These are phyloP conservation scores for Coriolopsis trogii DNA, from an alignment of 1,284 basidiomycete genomes.

Conservation along the genomic window DNA sequence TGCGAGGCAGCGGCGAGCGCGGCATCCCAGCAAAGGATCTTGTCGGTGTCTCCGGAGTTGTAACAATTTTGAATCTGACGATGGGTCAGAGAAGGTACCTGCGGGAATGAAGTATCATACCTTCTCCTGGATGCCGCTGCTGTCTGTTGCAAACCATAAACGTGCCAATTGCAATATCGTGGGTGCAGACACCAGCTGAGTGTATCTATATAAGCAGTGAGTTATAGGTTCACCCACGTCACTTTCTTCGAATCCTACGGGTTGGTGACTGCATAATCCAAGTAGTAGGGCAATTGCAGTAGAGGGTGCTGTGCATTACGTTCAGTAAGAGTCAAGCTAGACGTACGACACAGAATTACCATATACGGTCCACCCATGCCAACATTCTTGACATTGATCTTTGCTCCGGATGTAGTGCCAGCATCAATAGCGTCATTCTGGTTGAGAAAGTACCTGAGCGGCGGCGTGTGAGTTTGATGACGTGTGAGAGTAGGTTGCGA, in stretches of 20 bases:
- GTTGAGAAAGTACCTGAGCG: background rate
- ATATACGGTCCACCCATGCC: background rate
- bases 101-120: background rate
- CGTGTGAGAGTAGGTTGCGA: background rate
- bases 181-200: constrained; percentile 1
- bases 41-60: constrained; percentile 25
- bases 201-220: background rate
- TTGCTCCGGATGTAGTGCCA: background rate
- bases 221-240: background rate
- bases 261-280: background rate
- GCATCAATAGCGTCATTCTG: constrained; percentile 2
- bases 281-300: background rate
- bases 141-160: constrained; percentile 5
- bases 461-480: background rate
- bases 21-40: constrained; percentile 52
- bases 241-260: background rate
- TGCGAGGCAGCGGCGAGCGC: constrained; percentile 46
- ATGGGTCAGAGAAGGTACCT: background rate
- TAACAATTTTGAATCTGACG: constrained; percentile 9
- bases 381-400: constrained; percentile 3
- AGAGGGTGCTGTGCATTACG: background rate
- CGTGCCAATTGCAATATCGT: background rate
- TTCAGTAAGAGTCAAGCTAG: background rate
- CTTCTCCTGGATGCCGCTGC: constrained; percentile 2
- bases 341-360: background rate